phyloP scores from a whole-genome alignment of 495 filamentous ascomycete species.

The Trichodelitschia bisporula region DNA sequence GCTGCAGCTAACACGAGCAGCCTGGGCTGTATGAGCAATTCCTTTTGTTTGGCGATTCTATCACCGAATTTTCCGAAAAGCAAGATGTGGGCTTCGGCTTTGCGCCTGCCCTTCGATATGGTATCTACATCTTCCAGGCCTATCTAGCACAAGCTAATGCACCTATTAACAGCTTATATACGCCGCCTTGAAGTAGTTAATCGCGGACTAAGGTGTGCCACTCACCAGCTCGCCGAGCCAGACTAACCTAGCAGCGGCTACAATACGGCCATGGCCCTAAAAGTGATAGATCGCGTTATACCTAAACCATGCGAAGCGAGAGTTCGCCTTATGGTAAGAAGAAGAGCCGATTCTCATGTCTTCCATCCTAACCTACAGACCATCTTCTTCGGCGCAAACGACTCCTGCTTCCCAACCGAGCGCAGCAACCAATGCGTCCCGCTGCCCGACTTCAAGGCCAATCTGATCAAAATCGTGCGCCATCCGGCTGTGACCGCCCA shows the following conservation, averaged over 20 bases:
- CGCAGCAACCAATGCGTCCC: constrained; percentile 46
- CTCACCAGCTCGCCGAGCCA: constrained; percentile 1
- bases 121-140: constrained; percentile 3
- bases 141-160: constrained; percentile 6
- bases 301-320: constrained; percentile 26
- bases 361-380: constrained; percentile 24
- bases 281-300: constrained; percentile 32
- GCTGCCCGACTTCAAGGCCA: constrained; percentile 41
- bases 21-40: constrained; percentile 27
- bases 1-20: neutral
- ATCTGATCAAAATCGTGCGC: constrained; percentile 40
- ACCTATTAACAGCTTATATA: constrained; percentile 24
- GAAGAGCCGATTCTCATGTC: neutral
- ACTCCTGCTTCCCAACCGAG: constrained; percentile 36
- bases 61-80: constrained; percentile 37
- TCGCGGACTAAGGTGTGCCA: constrained; percentile 31
- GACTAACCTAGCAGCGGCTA: constrained; percentile 28
- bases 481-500: constrained; percentile 45
- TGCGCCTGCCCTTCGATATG: constrained; percentile 41
- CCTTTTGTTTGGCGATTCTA: constrained; percentile 62
- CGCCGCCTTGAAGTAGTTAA: constrained; percentile 43
- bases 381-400: constrained; percentile 74
- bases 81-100: constrained; percentile 42
- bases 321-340: constrained; percentile 41
- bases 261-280: constrained; percentile 36